These are phyloP conservation scores for Fusarium sublunatum DNA, from an alignment of 2,329 filamentous ascomycete genomes.

Conservation along the genomic window DNA sequence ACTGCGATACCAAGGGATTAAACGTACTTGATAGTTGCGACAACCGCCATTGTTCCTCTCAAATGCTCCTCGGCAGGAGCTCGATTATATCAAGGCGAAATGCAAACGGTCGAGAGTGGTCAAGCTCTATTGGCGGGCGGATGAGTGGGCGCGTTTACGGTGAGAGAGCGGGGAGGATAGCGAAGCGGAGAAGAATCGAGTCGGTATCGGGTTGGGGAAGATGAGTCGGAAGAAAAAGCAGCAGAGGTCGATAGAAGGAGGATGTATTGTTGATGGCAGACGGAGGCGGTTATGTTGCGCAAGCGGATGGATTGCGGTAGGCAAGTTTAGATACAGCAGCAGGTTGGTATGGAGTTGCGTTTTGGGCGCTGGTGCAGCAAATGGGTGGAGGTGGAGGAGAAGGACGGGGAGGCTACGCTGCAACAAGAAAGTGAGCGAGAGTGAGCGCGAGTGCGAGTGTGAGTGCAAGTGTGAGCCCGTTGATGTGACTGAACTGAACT, in stretches of 20 bases:
- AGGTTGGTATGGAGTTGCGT: conserved; percentile 40
- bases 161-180: conserved; percentile 31
- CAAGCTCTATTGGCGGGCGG: conserved; percentile 42
- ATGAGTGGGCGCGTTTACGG: conserved; percentile 36
- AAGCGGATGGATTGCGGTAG: conserved; percentile 24
- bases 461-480: conserved; percentile 13
- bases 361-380: conserved; percentile 31
- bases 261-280: conserved; percentile 28
- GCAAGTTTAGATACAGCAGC: conserved; percentile 29
- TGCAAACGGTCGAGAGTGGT: conserved; percentile 41
- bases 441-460: neutral
- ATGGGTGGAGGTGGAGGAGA: conserved; percentile 35
- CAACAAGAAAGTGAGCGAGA: conserved; percentile 8
- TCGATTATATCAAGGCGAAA: conserved; percentile 39
- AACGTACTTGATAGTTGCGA: conserved; percentile 73
- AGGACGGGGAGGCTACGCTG: conserved; percentile 17
- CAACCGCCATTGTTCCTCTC: conserved; percentile 64
- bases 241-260: conserved; percentile 5
- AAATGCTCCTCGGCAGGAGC: conserved; percentile 55
- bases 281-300: conserved; percentile 25
- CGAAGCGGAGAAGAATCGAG: conserved; percentile 30
- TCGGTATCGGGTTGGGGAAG: conserved; percentile 15
- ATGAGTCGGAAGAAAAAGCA: conserved; percentile 12
- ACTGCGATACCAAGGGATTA: conserved; percentile 10
- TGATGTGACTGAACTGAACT: conserved; percentile 3